Conservation (phyloP, 2,329 filamentous ascomycete species). For the Sporothrix humicola region DNA sequence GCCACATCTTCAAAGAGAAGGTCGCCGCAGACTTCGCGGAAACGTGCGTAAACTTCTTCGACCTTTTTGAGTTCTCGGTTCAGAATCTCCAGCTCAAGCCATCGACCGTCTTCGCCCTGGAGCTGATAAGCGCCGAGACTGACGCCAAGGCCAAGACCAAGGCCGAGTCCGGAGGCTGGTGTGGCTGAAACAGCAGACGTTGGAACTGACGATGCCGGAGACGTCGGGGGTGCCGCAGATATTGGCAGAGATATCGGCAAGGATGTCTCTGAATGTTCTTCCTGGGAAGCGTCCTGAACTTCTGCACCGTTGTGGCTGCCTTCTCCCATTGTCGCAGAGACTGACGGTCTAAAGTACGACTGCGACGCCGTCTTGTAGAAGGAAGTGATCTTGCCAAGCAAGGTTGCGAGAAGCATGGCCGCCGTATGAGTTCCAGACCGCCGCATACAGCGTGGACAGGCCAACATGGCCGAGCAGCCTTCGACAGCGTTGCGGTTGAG, state of each 20-base stretch:
- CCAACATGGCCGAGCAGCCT: conserved; percentile 55
- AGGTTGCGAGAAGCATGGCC: conserved; percentile 57
- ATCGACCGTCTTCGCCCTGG: conserved; percentile 53
- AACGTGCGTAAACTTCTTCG: conserved; percentile 53
- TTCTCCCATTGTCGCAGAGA: neutral
- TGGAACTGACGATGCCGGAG: neutral
- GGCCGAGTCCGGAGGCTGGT: conserved; percentile 7
- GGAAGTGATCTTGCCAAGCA: conserved; percentile 55
- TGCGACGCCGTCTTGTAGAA: conserved; percentile 52
- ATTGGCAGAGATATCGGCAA: too few relatives aligned
- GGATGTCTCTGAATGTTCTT: conserved; percentile 25
- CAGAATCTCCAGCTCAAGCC: conserved; percentile 56
- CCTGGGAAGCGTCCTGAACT: neutral
- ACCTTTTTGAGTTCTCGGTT: conserved; percentile 56
- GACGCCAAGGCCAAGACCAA: conserved; percentile 45
- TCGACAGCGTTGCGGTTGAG: conserved; percentile 57
- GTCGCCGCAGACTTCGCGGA: conserved; percentile 51
- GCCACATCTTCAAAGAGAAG: conserved; percentile 49
- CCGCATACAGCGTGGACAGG: conserved; percentile 53
- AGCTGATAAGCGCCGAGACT: conserved; percentile 54
- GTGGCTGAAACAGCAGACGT: neutral
- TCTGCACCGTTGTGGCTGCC: conserved; percentile 6
- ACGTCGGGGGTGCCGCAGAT: neutral
- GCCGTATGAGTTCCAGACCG: conserved; percentile 52
- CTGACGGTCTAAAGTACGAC: neutral